phyloP scores from a whole-genome alignment of 73 alveolate species.

The Stentor coeruleus region DNA sequence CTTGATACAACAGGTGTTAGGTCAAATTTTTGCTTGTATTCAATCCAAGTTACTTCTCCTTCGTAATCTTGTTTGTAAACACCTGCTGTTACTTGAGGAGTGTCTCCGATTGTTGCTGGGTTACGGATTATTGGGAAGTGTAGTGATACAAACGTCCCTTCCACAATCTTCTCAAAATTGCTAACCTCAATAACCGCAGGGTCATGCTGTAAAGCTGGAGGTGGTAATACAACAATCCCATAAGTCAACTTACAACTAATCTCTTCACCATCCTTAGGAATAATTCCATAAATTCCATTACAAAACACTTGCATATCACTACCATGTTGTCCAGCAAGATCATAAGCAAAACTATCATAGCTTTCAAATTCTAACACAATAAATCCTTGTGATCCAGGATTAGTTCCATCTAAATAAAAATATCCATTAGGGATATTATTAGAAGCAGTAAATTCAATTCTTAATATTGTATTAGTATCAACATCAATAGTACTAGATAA shows the following conservation, averaged over 20 bases:
- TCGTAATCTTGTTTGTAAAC: neutral
- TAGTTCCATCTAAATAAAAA: neutral
- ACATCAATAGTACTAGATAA: slow-evolving; percentile 19
- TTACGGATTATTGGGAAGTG: slow-evolving; percentile 21
- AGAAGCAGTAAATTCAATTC: neutral
- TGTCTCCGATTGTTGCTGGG: neutral
- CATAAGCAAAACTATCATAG: neutral
- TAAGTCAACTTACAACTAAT: slow-evolving; percentile 6
- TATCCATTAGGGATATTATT: neutral
- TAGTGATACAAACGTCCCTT: slow-evolving; percentile 1
- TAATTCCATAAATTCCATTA: neutral
- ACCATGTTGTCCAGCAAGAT: neutral
- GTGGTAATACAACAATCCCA: neutral
- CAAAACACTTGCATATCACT: neutral
- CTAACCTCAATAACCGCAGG: slow-evolving; percentile 7
- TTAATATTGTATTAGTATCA: neutral
- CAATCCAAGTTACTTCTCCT: slow-evolving; percentile 6
- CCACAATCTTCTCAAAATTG: neutral
- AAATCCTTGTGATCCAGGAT: neutral
- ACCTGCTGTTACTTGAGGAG: slow-evolving; percentile 18
- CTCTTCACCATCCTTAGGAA: neutral
- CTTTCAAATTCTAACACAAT: neutral
- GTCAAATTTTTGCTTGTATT: neutral
- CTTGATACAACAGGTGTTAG: neutral
- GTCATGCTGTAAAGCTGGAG: slow-evolving; percentile 18